Evolutionary conservation across 2,329 filamentous ascomycete species (phyloP), one percentile per base, ranked within the genome.

Genomic region (Phaeoacremonium minimum): DNA sequence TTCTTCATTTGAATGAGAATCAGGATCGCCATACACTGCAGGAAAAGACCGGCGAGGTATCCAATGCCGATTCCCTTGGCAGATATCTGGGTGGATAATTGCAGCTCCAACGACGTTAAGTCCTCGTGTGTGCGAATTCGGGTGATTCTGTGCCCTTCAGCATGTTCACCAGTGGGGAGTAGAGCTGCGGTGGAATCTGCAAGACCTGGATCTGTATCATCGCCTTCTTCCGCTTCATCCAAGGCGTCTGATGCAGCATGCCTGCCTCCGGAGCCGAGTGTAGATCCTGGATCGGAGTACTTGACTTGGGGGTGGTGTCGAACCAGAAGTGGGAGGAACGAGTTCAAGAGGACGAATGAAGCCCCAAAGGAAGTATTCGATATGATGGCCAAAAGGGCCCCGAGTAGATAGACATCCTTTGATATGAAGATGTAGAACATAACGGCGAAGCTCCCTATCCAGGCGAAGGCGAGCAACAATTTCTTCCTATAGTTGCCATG

Each of bases 311-410:
- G 83, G 58, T 97, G 89, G 55, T 95, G 81, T 32, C 91, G 79
- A 39, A 97, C 93, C 8, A 98, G 73, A 7, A 98, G 69, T 0
- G 93, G 93, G 30, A 98, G 68, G 52, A 96, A 98, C 1, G 90
- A 95, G 63, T 98, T 98, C 31, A 98, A 68, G 11, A 98, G 73
- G 4, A 98, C 93, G 58, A 95, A 97, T 0, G 89, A 95, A 13
- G 90, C 89, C 15, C 93, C 93, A 55, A 96, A 95, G 30, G 88
- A 91, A 2, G 88, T 94, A 57, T 97, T 97, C 22, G 90, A 86
- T 33, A 97, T 69, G 46, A 97, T 87, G 18, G 93, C 90, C 41
- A 95, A 72, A 3, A 97, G 46, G 4, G 85, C 87, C 30, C 86
- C 91, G 9, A 97, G 60, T 4, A 95, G 54, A 55, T 95, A 97